phyloP scores from a whole-genome alignment of 2,329 filamentous ascomycete genomes.

The Apiospora rasikravindrae region DNA sequence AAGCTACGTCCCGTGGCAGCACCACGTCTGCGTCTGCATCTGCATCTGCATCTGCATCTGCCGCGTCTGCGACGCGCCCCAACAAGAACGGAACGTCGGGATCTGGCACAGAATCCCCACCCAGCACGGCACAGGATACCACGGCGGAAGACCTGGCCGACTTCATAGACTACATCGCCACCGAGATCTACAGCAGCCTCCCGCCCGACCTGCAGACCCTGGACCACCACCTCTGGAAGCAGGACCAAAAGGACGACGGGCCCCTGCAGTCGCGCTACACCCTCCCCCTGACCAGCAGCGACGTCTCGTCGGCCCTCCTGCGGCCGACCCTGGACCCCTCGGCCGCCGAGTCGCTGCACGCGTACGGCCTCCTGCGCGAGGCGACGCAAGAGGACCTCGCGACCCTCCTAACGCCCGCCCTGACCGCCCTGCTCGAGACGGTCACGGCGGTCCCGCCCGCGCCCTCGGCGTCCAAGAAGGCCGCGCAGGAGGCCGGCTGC shows the following conservation, averaged over 20 bases:
- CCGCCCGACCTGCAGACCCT: constrained; percentile 66
- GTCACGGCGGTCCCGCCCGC: constrained; percentile 67
- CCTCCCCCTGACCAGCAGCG: constrained; percentile 57
- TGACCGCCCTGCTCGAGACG: constrained; percentile 66
- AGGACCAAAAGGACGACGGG: constrained; percentile 37
- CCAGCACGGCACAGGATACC: constrained; percentile 19
- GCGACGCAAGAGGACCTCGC: constrained; percentile 46
- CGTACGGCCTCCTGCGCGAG: constrained; percentile 67
- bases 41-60: background rate
- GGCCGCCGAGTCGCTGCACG: constrained; percentile 68
- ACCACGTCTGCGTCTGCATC: background rate
- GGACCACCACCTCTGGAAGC: constrained; percentile 61
- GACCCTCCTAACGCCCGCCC: constrained; percentile 66
- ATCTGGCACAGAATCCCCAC: background rate
- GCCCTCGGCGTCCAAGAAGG: constrained; percentile 60
- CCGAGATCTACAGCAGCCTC: constrained; percentile 69
- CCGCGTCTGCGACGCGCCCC: background rate
- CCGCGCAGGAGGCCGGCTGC: constrained; percentile 56
- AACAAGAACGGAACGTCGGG: constrained; percentile 19
- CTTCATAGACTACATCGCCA: constrained; percentile 80
- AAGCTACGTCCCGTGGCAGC: constrained; percentile 37
- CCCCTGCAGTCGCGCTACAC: constrained; percentile 60
- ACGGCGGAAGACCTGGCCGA: constrained; percentile 73
- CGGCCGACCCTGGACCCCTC: constrained; percentile 61
- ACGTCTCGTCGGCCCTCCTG: constrained; percentile 50